Conservation (phyloP, 2,329 filamentous ascomycete genomes). For the Neopestalotiopsis sp. region DNA sequence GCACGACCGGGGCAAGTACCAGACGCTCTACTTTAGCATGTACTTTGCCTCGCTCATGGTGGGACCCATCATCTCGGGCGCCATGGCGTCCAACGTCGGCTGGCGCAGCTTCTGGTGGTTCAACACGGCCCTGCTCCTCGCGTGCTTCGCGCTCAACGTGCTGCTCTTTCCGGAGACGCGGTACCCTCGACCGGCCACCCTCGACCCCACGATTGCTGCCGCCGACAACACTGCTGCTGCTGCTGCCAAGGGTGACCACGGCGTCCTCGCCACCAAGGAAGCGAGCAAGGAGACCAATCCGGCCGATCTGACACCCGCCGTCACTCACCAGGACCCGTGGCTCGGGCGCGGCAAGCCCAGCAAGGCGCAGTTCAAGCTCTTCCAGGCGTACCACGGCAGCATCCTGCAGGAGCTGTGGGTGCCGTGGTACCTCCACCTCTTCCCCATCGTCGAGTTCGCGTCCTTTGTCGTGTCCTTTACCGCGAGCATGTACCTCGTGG, state of each 20-base stretch:
- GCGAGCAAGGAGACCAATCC: neutral
- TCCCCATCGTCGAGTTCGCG: constrained; percentile 52
- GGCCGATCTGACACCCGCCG: constrained; percentile 33
- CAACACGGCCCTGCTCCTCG: constrained; percentile 59
- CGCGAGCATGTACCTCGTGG: constrained; percentile 15
- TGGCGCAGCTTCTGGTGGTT: constrained; percentile 73
- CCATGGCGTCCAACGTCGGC: constrained; percentile 63
- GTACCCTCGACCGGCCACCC: constrained; percentile 53
- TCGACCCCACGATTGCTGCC: constrained; percentile 21
- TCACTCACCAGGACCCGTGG: constrained; percentile 55
- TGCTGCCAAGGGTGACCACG: neutral
- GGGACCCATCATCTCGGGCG: constrained; percentile 44
- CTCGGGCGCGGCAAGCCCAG: constrained; percentile 61
- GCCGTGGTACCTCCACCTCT: constrained; percentile 66
- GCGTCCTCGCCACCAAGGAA: neutral
- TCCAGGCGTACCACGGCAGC: constrained; percentile 51
- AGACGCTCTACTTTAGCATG: constrained; percentile 60
- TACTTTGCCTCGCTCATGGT: constrained; percentile 70
- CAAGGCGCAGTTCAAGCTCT: constrained; percentile 61
- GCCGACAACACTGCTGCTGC: neutral
- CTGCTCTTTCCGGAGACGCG: constrained; percentile 70
- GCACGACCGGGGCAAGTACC: constrained; percentile 65
- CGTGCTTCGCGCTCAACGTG: constrained; percentile 56
- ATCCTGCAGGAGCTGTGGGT: constrained; percentile 62
- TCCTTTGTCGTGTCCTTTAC: constrained; percentile 16